phyloP scores from a whole-genome alignment of 1,284 basidiomycete genomes.

The Cutaneotrichosporon sp. region DNA sequence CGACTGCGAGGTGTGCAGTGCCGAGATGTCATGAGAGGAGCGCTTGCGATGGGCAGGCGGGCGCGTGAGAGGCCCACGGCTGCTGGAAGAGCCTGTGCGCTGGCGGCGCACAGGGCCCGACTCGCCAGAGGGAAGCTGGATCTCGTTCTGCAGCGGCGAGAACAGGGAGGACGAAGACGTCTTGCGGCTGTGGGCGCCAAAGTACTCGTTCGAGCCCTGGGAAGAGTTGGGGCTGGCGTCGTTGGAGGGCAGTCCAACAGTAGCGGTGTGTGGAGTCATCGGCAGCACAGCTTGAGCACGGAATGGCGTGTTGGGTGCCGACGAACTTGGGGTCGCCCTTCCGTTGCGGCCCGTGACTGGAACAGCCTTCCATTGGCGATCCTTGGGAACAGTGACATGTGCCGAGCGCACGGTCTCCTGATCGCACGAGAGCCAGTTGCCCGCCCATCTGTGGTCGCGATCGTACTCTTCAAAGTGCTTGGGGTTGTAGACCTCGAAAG shows the following conservation, averaged over 20 bases:
- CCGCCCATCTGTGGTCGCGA: conserved; percentile 33
- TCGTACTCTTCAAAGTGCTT: conserved; percentile 24
- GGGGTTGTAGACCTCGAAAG: conserved; percentile 80
- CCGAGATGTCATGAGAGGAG: conserved; percentile 30
- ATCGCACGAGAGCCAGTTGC: conserved; percentile 47
- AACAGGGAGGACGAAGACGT: conserved; percentile 42
- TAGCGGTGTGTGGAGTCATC: conserved; percentile 50
- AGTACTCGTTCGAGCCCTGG: conserved; percentile 44
- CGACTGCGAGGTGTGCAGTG: conserved; percentile 7
- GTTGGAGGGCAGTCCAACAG: conserved; percentile 38
- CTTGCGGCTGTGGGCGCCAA: conserved; percentile 42
- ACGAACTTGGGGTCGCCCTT: conserved; percentile 25
- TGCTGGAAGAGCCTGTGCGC: conserved; percentile 38
- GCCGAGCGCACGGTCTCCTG: conserved; percentile 41
- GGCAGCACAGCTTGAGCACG: conserved; percentile 44
- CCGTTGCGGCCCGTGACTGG: conserved; percentile 15
- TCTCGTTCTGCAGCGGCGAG: conserved; percentile 35
- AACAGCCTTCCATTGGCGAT: conserved; percentile 38
- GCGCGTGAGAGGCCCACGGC: conserved; percentile 32
- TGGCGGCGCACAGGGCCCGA: conserved; percentile 46
- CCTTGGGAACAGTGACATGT: conserved; percentile 26
- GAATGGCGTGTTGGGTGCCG: conserved; percentile 45
- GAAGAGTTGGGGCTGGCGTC: conserved; percentile 44
- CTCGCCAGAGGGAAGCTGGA: conserved; percentile 39
- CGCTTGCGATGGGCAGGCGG: conserved; percentile 40